Evolutionary conservation across 345 rosid genomes (phyloP).

Genomic region (Arabidopsis suecica): DNA sequence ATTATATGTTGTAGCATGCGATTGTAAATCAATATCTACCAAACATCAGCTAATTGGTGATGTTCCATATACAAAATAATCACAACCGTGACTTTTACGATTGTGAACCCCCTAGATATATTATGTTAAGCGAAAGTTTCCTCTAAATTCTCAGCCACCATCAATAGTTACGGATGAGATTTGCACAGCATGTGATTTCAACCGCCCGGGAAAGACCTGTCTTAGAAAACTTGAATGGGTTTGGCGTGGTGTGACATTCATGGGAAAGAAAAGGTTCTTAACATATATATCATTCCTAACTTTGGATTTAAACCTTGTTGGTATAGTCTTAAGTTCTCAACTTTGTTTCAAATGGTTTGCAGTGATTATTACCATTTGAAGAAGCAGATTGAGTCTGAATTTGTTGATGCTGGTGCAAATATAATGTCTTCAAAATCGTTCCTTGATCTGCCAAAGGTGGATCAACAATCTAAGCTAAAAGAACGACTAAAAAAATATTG

Average conservation of each 20-base stretch:
- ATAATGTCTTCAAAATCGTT: constrained; percentile 75
- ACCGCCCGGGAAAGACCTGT: constrained; percentile 91
- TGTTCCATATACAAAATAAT: neutral
- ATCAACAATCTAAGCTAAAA: constrained; percentile 77
- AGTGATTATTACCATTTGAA: constrained; percentile 94
- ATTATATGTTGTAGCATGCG: constrained; percentile 8
- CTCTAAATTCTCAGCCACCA: constrained; percentile 72
- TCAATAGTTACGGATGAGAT: constrained; percentile 89
- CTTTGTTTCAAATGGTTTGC: constrained; percentile 44
- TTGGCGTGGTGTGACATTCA: constrained; percentile 95
- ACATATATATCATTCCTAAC: constrained; percentile 13
- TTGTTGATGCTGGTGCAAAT: constrained; percentile 66
- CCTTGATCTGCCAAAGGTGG: constrained; percentile 82
- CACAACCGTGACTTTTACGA: constrained; percentile 13
- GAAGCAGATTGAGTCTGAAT: constrained; percentile 94
- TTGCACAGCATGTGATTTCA: constrained; percentile 97
- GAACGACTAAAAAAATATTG: constrained; percentile 87
- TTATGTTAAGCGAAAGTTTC: constrained; percentile 8
- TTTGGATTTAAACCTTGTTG: constrained; percentile 29
- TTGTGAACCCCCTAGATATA: constrained; percentile 16
- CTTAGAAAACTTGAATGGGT: constrained; percentile 98
- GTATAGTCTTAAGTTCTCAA: constrained; percentile 34
- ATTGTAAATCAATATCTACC: constrained; percentile 15
- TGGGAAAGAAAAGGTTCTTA: constrained; percentile 85
- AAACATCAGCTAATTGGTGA: neutral